Base-by-base conservation (phyloP, 148 eudicot genomes). In the Arctostaphylos glauca region DNA sequence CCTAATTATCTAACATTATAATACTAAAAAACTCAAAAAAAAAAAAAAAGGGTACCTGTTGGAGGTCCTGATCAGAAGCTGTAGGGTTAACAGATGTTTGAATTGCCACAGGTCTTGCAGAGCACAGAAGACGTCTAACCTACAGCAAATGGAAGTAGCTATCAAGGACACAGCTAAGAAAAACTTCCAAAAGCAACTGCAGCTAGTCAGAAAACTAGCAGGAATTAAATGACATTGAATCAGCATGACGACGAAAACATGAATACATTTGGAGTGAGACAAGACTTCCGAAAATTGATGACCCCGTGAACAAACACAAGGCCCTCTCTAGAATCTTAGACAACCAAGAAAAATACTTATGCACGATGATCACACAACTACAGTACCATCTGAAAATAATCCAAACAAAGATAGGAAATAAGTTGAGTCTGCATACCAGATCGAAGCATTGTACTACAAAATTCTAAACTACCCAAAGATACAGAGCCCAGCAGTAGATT, bases 51-150 rank as follows among this genome's bases (percentile, higher is more conserved):
- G 6, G 9, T 82, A 96, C 99, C 96, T 96, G 99, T 86, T 96
- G 99, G 81, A 90, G 83, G 83, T 96, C 99, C 88, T 96, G 99
- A 87, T 96, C 99, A 53, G 97, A 89, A 46, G 96, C 92, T 73
- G 95, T 91, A 80, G 98, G 92, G 79, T 88, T 93, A 21, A 84
- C 92, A 82, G 94, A 90, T 84, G 96, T 92, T 78, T 91, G 98
- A 87, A 96, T 93, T 56, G 91, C 88, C 83, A 94, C 94, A 81
- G 98, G 97, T 81, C 91, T 92, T 80, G 98, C 94, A 75, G 99
- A 96, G 86, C 97, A 92, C 81, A 96, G 77, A 81, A 96, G 96
- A 68, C 96, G 93, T 82, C 99, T 90, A 79, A 94, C 99, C 99
- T 96, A 84, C 48, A 81, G 50, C 56, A 50, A 67, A 68, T 49